These are phyloP conservation scores for Leccinum pseudoinsigne DNA, from an alignment of 1,284 basidiomycete species.

Conservation along the genomic window DNA sequence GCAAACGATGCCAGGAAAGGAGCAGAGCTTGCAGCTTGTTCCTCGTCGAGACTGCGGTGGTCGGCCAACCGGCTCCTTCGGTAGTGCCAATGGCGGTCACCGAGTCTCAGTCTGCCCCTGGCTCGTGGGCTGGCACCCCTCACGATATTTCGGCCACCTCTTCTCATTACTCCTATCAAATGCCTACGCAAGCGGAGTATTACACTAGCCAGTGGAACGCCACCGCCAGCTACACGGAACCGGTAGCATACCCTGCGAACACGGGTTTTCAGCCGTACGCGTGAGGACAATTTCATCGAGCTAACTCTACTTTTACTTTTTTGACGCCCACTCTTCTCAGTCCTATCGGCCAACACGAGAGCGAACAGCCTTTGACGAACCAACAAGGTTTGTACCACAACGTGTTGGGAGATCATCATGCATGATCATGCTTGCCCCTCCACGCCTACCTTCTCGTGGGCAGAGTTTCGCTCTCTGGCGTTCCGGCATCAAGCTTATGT, in stretches of 20 bases:
- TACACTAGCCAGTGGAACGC: not conserved
- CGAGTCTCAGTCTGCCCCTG: slow-evolving; percentile 5
- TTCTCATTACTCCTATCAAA: slow-evolving; percentile 2
- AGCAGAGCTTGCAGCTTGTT: slow-evolving; percentile 25
- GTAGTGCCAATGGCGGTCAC: not conserved
- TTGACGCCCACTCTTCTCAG: slow-evolving; percentile 14
- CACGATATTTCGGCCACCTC: slow-evolving; percentile 10
- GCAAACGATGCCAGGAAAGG: slow-evolving; percentile 21
- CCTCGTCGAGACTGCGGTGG: not conserved
- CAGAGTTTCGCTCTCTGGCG: not conserved
- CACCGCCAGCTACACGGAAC: not conserved
- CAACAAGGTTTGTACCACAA: slow-evolving; percentile 5
- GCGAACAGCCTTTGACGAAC: slow-evolving; percentile 11
- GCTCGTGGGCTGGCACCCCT: slow-evolving; percentile 16
- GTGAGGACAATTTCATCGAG: slow-evolving; percentile 12
- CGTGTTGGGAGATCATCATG: slow-evolving; percentile 10
- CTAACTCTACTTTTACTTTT: not conserved
- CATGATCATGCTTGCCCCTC: slow-evolving; percentile 12
- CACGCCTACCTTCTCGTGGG: slow-evolving; percentile 3
- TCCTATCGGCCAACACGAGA: slow-evolving; percentile 7
- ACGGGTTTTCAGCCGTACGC: slow-evolving; percentile 15
- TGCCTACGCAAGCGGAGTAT: slow-evolving; percentile 3
- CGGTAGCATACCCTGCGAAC: slow-evolving; percentile 11
- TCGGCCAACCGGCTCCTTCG: slow-evolving; percentile 12
- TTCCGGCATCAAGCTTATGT: slow-evolving; percentile 1